Evolutionary conservation across 73 alveolate species (phyloP), one percentile per base, ranked within the genome.

Genomic region (Paramecium sexaurelia): DNA sequence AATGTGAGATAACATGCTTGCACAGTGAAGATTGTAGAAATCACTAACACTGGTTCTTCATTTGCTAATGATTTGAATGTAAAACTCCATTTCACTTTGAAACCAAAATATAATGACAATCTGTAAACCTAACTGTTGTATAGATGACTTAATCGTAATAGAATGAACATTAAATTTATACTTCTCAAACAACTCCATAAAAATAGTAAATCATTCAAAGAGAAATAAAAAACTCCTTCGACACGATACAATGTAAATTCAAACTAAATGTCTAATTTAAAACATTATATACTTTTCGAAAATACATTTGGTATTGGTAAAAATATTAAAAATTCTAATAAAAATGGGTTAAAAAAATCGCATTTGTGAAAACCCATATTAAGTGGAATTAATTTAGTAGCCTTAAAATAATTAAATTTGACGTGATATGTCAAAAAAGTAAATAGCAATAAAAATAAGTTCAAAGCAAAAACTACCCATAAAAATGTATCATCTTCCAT

Each of bases 81-180:
- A 45, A 61, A 61, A 61, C 47, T 61, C 83, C 83, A 61, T 32
- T 61, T 61, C 7, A 61, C 83, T 61, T 32, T 26, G 27, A 61
- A 61, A 11, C 83, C 83, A 61, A 61, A 61, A 61, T 61, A 61
- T 13, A 29, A 61, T 61, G 83, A 61, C 22, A 61, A 29, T 29
- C 83, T 61, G 26, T 61, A 1, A 5, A 32, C 43, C 7, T 26
- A 32, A 61, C 47, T 32, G 9, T 61, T 61, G 11, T 61, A 61
- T 1, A 26, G 3, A 29, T 24, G 43, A 32, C 83, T 61, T 27
- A 32, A 11, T 61, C 83, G 6, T 27, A 61, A 61, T 5, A 61
- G 43, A 6, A 61, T 61, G 11, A 61, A 29, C 29, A 61, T 10
- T n/a, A 61, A 61, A 13, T 24, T 61, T 0, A 61, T 1, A 5